Evolutionary conservation across 495 filamentous ascomycete genomes (phyloP), one percentile per base, ranked within the genome.

Genomic region (Stereocaulon alpinum): DNA sequence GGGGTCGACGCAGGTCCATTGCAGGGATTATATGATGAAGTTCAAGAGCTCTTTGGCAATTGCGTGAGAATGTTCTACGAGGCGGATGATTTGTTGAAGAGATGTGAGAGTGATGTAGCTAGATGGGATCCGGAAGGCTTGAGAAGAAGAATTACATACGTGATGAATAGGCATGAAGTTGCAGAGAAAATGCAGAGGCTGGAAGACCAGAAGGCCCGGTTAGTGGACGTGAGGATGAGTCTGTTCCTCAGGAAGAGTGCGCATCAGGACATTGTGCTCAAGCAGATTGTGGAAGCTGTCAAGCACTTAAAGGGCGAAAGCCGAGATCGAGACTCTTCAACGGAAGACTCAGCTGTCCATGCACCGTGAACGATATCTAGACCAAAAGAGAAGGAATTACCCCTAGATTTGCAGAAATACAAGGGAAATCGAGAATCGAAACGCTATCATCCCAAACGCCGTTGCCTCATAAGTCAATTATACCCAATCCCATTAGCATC

Each of bases 71-170:
- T 63, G 37, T 60, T 60, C 15, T 50, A 56, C 18, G 61, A 63
- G 44, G 55, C 56, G 22, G 56, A 63, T 20, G 48, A 58, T 24
- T 7, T 63, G 41, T 51, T 60, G 42, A 63, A 60, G 50, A 53
- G 40, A 34, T 59, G 42, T 17, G 27, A 59, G 18, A 49, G 40
- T 9, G 50, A 60, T 41, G 18, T 20, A 14, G 43, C 56, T 5
- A 42, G 56, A 14, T 63, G 61, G 56, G 56, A 63, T 55, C 61
- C 61, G 3, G 61, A 63, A 48, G 61, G 56, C n/a, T 37, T 60
- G 14, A 55, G 61, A n/a, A 59, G 61, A 53, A 34, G 61, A 12
- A 63, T 63, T 20, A 53, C 18, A 45, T 63, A 44, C 29, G 56
- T 63, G 40, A 63, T 60, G 61, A 60, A 63, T 6, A 59, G 56